Percentiles rank a stretch among this genome's conserved stretches.
These are phyloP conservation scores for Glonium stellatum DNA, from an alignment of 495 filamentous ascomycete genomes.

Conservation along the genomic window DNA sequence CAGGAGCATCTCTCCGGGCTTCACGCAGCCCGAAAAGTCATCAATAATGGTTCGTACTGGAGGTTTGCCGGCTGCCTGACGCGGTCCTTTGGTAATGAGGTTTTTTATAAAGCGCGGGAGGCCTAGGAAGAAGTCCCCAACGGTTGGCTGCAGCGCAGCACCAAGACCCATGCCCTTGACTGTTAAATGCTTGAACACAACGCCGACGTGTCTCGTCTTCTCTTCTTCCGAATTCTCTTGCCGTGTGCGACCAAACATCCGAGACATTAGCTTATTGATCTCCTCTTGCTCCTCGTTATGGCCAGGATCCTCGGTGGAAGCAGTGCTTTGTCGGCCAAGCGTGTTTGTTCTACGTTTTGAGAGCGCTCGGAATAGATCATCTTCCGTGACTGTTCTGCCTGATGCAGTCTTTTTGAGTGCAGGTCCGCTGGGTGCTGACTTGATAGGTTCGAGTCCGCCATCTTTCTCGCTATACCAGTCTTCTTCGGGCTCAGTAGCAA, in stretches of 20 bases:
- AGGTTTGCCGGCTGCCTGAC: slow-evolving; percentile 39
- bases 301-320: slow-evolving; percentile 27
- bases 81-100: slow-evolving; percentile 45
- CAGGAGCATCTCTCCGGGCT: slow-evolving; percentile 49
- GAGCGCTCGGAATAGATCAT: slow-evolving; percentile 45
- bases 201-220: slow-evolving; percentile 41
- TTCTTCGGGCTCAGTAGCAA: too few species aligned
- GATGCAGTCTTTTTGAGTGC: slow-evolving; percentile 5
- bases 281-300: slow-evolving; percentile 50
- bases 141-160: slow-evolving; percentile 57
- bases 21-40: slow-evolving; percentile 50
- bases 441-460: too few species aligned
- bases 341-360: slow-evolving; percentile 44
- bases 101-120: slow-evolving; percentile 41
- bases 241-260: slow-evolving; percentile 57
- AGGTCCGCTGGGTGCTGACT: not conserved
- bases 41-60: slow-evolving; percentile 57
- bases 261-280: slow-evolving; percentile 53
- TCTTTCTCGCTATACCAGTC: too few species aligned
- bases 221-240: slow-evolving; percentile 60
- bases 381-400: slow-evolving; percentile 37
- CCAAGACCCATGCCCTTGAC: slow-evolving; percentile 63
- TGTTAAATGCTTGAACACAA: slow-evolving; percentile 40
- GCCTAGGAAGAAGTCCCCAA: slow-evolving; percentile 56
- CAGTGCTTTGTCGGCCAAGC: slow-evolving; percentile 18